phyloP scores from a whole-genome alignment of 495 filamentous ascomycete species.

The Penicillium ucsense region DNA sequence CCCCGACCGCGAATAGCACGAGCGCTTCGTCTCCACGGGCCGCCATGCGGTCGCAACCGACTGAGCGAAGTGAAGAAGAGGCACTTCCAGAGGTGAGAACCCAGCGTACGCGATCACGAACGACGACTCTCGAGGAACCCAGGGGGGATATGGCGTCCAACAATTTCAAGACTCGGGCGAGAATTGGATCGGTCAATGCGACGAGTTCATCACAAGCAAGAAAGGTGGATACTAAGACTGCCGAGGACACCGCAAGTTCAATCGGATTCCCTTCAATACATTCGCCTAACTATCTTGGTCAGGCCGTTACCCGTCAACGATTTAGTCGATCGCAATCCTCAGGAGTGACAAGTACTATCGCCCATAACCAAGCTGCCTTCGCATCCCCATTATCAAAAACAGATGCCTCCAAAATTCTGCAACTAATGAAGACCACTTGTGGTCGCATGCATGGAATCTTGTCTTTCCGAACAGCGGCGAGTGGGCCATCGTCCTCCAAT shows the following conservation, averaged over 20 bases:
- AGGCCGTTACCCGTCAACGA: slow-evolving; percentile 29
- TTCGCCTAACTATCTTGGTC: slow-evolving; percentile 26
- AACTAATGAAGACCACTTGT: slow-evolving; percentile 50
- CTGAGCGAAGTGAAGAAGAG: slow-evolving; percentile 29
- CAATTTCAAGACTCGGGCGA: slow-evolving; percentile 29
- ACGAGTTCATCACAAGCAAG: slow-evolving; percentile 23
- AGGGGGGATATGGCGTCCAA: slow-evolving; percentile 31
- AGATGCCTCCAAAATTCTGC: slow-evolving; percentile 42
- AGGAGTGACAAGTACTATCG: slow-evolving; percentile 18
- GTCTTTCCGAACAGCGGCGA: slow-evolving; percentile 46
- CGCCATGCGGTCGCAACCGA: slow-evolving; percentile 23
- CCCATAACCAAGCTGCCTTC: slow-evolving; percentile 31
- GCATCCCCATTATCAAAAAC: slow-evolving; percentile 45
- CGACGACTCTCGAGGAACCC: slow-evolving; percentile 40
- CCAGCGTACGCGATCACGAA: slow-evolving; percentile 39
- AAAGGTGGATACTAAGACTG: slow-evolving; percentile 12
- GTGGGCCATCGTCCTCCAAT: slow-evolving; percentile 38
- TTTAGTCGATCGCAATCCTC: slow-evolving; percentile 34
- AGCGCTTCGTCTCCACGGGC: slow-evolving; percentile 34
- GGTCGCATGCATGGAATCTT: slow-evolving; percentile 46
- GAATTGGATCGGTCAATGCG: slow-evolving; percentile 37
- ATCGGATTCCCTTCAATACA: slow-evolving; percentile 46
- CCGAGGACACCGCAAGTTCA: slow-evolving; percentile 21
- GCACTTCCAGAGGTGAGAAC: slow-evolving; percentile 22
- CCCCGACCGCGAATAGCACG: slow-evolving; percentile 25